These are phyloP conservation scores for Lantana camara DNA, from an alignment of 257 asterid genomes.

Conservation along the genomic window DNA sequence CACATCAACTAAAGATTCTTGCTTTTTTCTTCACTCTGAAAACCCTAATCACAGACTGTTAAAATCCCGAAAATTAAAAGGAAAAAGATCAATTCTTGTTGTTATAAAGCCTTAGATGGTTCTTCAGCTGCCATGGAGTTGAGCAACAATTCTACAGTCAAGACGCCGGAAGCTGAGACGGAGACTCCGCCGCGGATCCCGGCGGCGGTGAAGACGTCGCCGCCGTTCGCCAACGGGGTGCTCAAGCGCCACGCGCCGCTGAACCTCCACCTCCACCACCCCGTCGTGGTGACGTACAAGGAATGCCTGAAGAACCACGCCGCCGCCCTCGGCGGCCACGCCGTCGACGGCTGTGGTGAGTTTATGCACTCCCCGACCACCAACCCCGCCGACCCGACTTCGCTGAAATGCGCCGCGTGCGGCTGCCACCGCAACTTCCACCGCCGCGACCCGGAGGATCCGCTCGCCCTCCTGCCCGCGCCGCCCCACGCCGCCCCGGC, in stretches of 20 bases:
- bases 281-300: slow-evolving; percentile 39
- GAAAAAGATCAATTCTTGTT: not conserved
- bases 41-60: slow-evolving; percentile 31
- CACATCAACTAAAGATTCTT: slow-evolving; percentile 35
- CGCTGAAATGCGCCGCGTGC: slow-evolving; percentile 54
- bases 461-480: slow-evolving; percentile 1
- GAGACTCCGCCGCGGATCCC: slow-evolving; percentile 40
- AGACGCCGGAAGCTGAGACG: slow-evolving; percentile 42
- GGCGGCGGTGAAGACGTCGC: slow-evolving; percentile 25
- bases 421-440: slow-evolving; percentile 71
- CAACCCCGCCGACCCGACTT: slow-evolving; percentile 40
- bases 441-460: slow-evolving; percentile 58
- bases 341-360: slow-evolving; percentile 66
- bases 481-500: slow-evolving; percentile 42
- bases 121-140: slow-evolving; percentile 37
- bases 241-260: slow-evolving; percentile 52
- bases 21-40: slow-evolving; percentile 15
- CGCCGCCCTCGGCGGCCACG: slow-evolving; percentile 53
- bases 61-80: not conserved
- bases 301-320: slow-evolving; percentile 64
- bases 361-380: slow-evolving; percentile 49
- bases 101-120: slow-evolving; percentile 6
- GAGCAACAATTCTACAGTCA: slow-evolving; percentile 34
- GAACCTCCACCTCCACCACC: slow-evolving; percentile 30
- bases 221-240: slow-evolving; percentile 44